Evolutionary conservation across 192 early-diverging fungal genomes (phyloP).

Genomic region (Endogone sp.): DNA sequence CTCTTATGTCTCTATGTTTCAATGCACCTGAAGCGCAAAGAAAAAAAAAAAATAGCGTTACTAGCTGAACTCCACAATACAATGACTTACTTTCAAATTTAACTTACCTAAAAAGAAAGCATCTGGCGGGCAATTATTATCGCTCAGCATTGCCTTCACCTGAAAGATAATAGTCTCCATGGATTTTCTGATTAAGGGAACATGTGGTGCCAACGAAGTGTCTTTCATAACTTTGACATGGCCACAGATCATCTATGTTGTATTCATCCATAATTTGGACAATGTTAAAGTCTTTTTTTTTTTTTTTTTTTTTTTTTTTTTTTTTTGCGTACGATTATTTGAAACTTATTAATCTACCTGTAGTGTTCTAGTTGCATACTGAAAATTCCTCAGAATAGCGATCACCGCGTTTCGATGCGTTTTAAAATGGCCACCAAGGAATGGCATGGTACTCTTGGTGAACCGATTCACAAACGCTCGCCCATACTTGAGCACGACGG

Average conservation of each 20-base stretch:
- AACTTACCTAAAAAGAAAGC: slow-evolving; percentile 30
- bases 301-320: too few species aligned
- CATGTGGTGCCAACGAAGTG: slow-evolving; percentile 50
- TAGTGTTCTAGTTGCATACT: slow-evolving; percentile 40
- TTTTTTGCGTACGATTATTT: neutral
- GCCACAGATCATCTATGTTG: slow-evolving; percentile 63
- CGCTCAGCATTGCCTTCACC: slow-evolving; percentile 67
- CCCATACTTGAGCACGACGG: slow-evolving; percentile 38
- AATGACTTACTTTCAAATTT: neutral
- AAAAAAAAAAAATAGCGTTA: slow-evolving; percentile 20
- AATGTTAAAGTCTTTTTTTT: too few species aligned
- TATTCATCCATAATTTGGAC: too few species aligned
- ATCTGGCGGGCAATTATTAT: slow-evolving; percentile 54
- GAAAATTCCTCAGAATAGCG: slow-evolving; percentile 48
- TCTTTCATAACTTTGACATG: slow-evolving; percentile 74
- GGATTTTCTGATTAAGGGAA: slow-evolving; percentile 64
- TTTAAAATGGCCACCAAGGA: slow-evolving; percentile 42
- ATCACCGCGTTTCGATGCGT: slow-evolving; percentile 33
- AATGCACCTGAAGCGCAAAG: slow-evolving; percentile 51
- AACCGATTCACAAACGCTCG: slow-evolving; percentile 52
- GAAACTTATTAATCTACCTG: slow-evolving; percentile 30
- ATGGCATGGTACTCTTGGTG: slow-evolving; percentile 44
- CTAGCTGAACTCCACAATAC: neutral
- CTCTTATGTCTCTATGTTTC: slow-evolving; percentile 69
- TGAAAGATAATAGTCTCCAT: slow-evolving; percentile 73